Conservation (phyloP, 371 early-diverging fungal genomes). For the Sporodiniella umbellata region DNA sequence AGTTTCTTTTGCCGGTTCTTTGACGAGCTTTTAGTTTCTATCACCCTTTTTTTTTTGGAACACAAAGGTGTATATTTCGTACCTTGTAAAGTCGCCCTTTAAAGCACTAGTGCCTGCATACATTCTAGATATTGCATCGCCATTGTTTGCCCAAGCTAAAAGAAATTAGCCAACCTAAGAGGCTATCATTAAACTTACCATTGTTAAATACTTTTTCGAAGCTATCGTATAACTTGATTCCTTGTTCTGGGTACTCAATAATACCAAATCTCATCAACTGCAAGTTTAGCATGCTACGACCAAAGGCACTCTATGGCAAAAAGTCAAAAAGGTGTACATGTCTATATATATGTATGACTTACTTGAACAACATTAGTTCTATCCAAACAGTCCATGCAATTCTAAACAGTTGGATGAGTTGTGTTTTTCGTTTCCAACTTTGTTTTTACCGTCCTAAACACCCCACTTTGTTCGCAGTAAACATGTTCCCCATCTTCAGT, state of each 20-base stretch:
- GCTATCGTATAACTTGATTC: constrained; percentile 53
- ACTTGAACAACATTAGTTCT: constrained; percentile 97
- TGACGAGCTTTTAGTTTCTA: too few species aligned
- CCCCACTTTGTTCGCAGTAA: constrained; percentile 39
- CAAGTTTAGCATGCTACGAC: constrained; percentile 62
- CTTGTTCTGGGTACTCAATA: constrained; percentile 58
- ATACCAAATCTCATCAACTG: constrained; percentile 71
- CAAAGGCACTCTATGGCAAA: constrained; percentile 74
- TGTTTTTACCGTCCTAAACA: constrained; percentile 43
- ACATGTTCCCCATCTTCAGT: constrained; percentile 5
- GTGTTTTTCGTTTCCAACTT: background rate
- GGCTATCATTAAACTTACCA: constrained; percentile 16
- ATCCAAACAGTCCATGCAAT: constrained; percentile 99
- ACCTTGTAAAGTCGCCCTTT: constrained; percentile 68
- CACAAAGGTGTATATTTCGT: constrained; percentile 4
- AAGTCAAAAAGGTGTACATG: background rate
- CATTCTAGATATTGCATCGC: constrained; percentile 60
- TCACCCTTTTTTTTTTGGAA: too few species aligned
- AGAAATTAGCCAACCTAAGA: background rate
- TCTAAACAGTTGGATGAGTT: constrained; percentile 38
- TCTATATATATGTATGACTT: background rate
- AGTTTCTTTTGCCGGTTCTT: constrained; percentile 65
- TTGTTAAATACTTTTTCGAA: constrained; percentile 64
- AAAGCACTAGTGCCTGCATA: constrained; percentile 73
- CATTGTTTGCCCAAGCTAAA: constrained; percentile 67